Percentiles rank a stretch among this genome's conserved stretches.
Evolutionary conservation across 2,329 filamentous ascomycete genomes (phyloP).

Genomic region (Paecilomyces variotii): DNA sequence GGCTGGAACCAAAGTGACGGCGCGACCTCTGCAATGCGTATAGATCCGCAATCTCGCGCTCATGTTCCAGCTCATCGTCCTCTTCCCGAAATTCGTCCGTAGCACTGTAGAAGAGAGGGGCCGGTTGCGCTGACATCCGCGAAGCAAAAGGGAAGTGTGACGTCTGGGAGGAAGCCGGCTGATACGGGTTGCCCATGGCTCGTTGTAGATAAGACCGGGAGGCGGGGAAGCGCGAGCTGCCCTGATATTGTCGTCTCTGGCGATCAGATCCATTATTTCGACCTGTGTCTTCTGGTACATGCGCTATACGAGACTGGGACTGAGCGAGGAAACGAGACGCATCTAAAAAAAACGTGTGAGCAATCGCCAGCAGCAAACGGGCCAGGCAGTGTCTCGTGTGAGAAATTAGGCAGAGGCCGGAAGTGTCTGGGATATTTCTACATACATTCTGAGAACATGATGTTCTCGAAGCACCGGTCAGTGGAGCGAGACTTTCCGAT

Average conservation of each 20-base stretch:
- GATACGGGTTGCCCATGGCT: constrained; percentile 67
- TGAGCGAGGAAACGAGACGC: constrained; percentile 93
- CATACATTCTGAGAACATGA: constrained; percentile 89
- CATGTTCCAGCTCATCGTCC: constrained; percentile 84
- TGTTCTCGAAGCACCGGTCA: constrained; percentile 14
- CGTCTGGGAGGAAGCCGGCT: constrained; percentile 61
- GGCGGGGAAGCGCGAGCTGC: constrained; percentile 39
- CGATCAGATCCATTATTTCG: constrained; percentile 42
- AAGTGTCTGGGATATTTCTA: background rate
- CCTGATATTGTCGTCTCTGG: constrained; percentile 37
- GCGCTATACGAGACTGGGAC: constrained; percentile 83
- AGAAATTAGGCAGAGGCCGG: background rate
- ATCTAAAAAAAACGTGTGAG: constrained; percentile 49
- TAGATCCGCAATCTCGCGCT: constrained; percentile 86
- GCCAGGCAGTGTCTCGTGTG: constrained; percentile 14
- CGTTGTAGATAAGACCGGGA: constrained; percentile 45
- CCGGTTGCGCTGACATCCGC: constrained; percentile 66
- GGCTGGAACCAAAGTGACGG: constrained; percentile 75
- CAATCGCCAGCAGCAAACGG: constrained; percentile 18
- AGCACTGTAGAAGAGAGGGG: constrained; percentile 89
- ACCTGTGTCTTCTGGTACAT: constrained; percentile 51
- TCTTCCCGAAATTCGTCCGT: constrained; percentile 87
- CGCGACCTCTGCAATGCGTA: constrained; percentile 86
- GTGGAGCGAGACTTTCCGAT: background rate
- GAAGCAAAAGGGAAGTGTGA: constrained; percentile 73